phyloP scores from a whole-genome alignment of 2,329 filamentous ascomycete genomes.

The Elsinoe australis region DNA sequence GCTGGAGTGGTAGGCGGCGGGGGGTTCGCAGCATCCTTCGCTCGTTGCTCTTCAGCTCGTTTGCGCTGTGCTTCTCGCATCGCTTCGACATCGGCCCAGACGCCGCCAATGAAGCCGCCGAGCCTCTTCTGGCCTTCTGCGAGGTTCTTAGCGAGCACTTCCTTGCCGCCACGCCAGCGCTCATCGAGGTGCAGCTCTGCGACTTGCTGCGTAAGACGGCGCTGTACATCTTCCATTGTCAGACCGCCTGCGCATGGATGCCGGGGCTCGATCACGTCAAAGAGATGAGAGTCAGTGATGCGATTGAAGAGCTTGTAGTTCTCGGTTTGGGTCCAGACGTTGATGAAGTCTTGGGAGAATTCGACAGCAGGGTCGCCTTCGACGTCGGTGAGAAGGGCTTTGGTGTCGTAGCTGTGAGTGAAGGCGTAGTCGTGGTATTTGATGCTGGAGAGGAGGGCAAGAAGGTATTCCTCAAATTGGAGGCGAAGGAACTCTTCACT shows the following conservation, averaged over 20 bases:
- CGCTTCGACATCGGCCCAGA: conserved; percentile 85
- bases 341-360: conserved; percentile 75
- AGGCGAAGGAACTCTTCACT: conserved; percentile 96
- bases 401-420: conserved; percentile 46
- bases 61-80: conserved; percentile 66
- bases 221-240: conserved; percentile 88
- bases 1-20: conserved; percentile 10
- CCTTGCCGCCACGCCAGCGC: conserved; percentile 70
- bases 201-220: conserved; percentile 82
- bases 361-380: conserved; percentile 81
- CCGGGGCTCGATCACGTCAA: conserved; percentile 86
- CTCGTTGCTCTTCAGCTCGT: conserved; percentile 50
- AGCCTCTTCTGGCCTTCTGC: conserved; percentile 83
- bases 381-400: conserved; percentile 51
- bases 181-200: conserved; percentile 92
- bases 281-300: conserved; percentile 68
- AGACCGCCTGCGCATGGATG: conserved; percentile 91
- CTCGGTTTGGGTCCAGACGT: conserved; percentile 79
- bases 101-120: conserved; percentile 73
- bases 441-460: conserved; percentile 77
- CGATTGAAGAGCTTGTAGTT: conserved; percentile 86
- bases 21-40: conserved; percentile 26
- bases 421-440: conserved; percentile 64
- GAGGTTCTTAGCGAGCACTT: conserved; percentile 82
- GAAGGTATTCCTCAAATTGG: conserved; percentile 93